A percentile compares a stretch with the other conserved stretches of the same genome.
Conservation (phyloP, 169 alveolate genomes). For the Babesia gibsoni region DNA sequence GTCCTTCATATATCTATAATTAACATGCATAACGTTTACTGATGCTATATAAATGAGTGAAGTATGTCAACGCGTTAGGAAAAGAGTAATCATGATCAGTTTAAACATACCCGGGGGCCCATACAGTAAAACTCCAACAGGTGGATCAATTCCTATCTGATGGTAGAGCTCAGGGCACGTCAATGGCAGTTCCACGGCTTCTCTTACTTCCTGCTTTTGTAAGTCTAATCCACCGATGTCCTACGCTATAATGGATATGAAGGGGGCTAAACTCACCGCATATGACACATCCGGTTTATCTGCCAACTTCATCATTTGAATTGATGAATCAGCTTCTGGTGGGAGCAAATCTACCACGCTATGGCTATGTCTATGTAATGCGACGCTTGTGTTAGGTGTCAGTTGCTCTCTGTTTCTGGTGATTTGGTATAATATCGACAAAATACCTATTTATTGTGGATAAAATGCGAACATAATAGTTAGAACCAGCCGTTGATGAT, state of each 20-base stretch:
- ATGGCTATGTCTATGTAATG: slow-evolving; percentile 98
- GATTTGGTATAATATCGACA: background rate
- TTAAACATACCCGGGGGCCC: slow-evolving; percentile 95
- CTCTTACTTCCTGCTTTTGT: slow-evolving; percentile 97
- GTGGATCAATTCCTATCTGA: slow-evolving; percentile 98
- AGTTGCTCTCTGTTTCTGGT: slow-evolving; percentile 87
- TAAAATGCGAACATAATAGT: slow-evolving; percentile 95
- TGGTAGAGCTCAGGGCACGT: slow-evolving; percentile 97
- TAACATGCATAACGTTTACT: background rate
- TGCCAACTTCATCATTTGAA: slow-evolving; percentile 93
- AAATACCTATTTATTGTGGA: slow-evolving; percentile 91
- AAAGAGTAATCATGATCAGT: background rate
- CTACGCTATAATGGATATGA: background rate
- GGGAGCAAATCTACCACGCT: slow-evolving; percentile 98
- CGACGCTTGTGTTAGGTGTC: slow-evolving; percentile 97
- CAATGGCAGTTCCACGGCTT: slow-evolving; percentile 98
- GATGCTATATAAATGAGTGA: background rate
- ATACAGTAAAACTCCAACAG: slow-evolving; percentile 96
- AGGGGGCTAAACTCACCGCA: slow-evolving; percentile 64
- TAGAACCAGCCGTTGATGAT: slow-evolving; percentile 94
- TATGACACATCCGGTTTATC: slow-evolving; percentile 99
- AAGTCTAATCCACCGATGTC: slow-evolving; percentile 98
- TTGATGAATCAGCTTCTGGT: slow-evolving; percentile 98
- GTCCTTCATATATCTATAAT: background rate
- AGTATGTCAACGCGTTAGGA: background rate